Conservation (phyloP, 805 yeast genomes). For the Scheffersomyces spartinae region DNA sequence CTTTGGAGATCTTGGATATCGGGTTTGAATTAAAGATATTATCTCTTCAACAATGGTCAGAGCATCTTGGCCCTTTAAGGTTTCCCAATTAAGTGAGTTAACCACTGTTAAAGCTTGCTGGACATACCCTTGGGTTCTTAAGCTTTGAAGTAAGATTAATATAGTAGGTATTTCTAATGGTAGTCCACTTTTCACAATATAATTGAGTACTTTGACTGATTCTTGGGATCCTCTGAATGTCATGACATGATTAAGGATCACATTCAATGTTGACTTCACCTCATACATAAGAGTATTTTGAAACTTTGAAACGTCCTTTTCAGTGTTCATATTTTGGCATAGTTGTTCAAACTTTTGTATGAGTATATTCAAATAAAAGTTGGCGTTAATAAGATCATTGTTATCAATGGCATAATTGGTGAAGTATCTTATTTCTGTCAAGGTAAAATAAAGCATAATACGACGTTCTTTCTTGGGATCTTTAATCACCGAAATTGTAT, state of each 20-base stretch:
- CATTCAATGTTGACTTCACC: no score
- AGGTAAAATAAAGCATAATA: slow-evolving; percentile 21
- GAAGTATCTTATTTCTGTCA: slow-evolving; percentile 14
- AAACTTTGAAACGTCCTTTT: no score
- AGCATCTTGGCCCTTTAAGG: slow-evolving; percentile 9
- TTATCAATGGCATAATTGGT: slow-evolving; percentile 11
- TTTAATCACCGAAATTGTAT: no score
- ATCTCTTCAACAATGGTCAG: slow-evolving; percentile 16
- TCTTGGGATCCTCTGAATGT: slow-evolving; percentile 23
- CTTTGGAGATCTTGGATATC: slow-evolving; percentile 20
- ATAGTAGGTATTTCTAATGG: slow-evolving; percentile 13
- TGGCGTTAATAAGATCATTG: slow-evolving; percentile 20
- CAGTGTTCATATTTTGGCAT: no score
- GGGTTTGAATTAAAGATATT: slow-evolving; percentile 16
- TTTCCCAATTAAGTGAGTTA: slow-evolving; percentile 17
- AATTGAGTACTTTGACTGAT: slow-evolving; percentile 20
- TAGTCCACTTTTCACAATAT: slow-evolving; percentile 17
- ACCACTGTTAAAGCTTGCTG: slow-evolving; percentile 24
- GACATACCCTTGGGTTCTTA: slow-evolving; percentile 15
- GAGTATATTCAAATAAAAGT: slow-evolving; percentile 22
- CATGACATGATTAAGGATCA: slow-evolving; percentile 22
- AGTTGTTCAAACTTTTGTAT: slow-evolving; percentile 24
- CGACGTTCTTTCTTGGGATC: slow-evolving; percentile 10
- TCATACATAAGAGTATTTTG: no score
- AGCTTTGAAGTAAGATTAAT: slow-evolving; percentile 16